A percentile compares a stretch with the other conserved stretches of the same genome.
Conservation (phyloP, 345 rosid species). For the Euphorbia pulcherrima region DNA sequence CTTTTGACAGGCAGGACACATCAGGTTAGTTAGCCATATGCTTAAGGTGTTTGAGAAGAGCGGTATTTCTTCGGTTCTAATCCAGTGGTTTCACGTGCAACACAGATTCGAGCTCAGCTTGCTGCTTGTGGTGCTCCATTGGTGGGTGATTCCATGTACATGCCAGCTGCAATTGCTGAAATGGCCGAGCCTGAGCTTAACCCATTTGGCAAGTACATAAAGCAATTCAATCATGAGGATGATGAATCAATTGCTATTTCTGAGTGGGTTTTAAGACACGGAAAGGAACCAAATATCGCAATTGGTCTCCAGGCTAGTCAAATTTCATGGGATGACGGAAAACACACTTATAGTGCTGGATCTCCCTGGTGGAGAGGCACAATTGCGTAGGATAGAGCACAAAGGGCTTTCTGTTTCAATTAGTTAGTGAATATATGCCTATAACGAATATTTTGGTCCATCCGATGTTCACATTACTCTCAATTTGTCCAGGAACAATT, state of each 20-base stretch:
- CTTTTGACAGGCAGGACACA: slow-evolving; percentile 93
- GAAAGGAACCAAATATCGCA: slow-evolving; percentile 70
- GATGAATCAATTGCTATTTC: slow-evolving; percentile 50
- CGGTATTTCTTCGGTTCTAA: neutral
- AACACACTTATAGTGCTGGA: slow-evolving; percentile 62
- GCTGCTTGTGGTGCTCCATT: slow-evolving; percentile 86
- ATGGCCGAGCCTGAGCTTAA: slow-evolving; percentile 49
- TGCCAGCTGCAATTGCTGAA: slow-evolving; percentile 82
- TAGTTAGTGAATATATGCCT: neutral
- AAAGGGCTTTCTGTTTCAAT: slow-evolving; percentile 8
- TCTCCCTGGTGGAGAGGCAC: slow-evolving; percentile 80
- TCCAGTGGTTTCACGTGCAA: slow-evolving; percentile 12
- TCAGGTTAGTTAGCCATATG: slow-evolving; percentile 50
- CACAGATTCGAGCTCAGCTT: slow-evolving; percentile 85
- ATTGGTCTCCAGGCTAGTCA: slow-evolving; percentile 92
- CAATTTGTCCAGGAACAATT: neutral
- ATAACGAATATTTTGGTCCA: too few relatives aligned
- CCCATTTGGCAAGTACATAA: slow-evolving; percentile 61
- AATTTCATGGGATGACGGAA: slow-evolving; percentile 78
- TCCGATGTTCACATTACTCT: neutral
- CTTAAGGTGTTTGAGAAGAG: neutral
- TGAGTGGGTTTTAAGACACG: slow-evolving; percentile 63
- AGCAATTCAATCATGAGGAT: slow-evolving; percentile 21
- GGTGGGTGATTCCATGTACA: slow-evolving; percentile 89
- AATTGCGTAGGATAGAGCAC: slow-evolving; percentile 4